phyloP scores from a whole-genome alignment of 23 red algal genomes.

The Gracilaria caudata region DNA sequence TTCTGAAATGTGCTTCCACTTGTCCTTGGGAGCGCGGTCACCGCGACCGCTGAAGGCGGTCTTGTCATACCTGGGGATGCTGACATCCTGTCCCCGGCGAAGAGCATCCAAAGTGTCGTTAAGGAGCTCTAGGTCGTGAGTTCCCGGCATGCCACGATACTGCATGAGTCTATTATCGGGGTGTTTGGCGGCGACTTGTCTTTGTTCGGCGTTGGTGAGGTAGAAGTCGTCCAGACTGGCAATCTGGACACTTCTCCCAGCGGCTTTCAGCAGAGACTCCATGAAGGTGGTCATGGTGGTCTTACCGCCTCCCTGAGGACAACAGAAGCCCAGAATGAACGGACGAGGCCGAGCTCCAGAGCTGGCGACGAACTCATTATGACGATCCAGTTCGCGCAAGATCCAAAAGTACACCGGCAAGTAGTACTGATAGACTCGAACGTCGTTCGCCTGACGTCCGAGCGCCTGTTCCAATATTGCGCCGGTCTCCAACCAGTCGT shows the following conservation, averaged over 20 bases:
- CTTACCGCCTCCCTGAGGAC: conserved; percentile 98
- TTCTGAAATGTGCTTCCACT: conserved; percentile 56
- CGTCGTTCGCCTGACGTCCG: conserved; percentile 54
- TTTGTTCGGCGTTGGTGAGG: conserved; percentile 83
- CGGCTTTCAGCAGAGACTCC: conserved; percentile 45
- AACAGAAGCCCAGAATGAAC: conserved; percentile 84
- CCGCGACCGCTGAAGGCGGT: conserved; percentile 84
- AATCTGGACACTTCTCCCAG: conserved; percentile 54
- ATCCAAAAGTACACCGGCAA: conserved; percentile 90
- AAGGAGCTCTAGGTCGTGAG: conserved; percentile 80
- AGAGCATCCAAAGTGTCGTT: conserved; percentile 57
- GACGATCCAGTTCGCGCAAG: conserved; percentile 36
- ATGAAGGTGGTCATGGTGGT: conserved; percentile 90
- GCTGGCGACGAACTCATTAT: neutral
- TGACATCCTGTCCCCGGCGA: conserved; percentile 34
- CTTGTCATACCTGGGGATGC: conserved; percentile 95
- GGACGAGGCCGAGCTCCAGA: conserved; percentile 31
- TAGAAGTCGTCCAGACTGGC: conserved; percentile 97
- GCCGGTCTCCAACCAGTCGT: conserved; percentile 66
- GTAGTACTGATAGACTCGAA: conserved; percentile 83
- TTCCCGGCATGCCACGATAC: conserved; percentile 92
- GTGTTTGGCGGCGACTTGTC: conserved; percentile 54
- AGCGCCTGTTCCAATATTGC: conserved; percentile 61
- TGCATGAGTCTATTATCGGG: conserved; percentile 76
- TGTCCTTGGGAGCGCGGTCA: conserved; percentile 79